Conservation (phyloP, 805 yeast species). For the Saccharomyces eubayanus region DNA sequence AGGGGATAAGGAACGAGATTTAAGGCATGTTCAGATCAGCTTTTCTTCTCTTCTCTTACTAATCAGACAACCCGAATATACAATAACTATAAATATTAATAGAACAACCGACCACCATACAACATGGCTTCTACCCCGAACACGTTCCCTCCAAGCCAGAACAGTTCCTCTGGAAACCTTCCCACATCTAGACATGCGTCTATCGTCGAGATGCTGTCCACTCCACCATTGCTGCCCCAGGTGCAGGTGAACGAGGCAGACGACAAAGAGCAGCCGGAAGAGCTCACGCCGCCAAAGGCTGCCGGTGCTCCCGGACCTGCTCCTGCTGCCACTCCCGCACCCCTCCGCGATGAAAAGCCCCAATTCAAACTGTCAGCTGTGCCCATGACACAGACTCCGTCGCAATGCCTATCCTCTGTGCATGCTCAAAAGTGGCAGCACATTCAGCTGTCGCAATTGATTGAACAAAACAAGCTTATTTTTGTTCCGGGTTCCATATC, state of each 20-base stretch:
- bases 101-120: not conserved
- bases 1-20: not conserved
- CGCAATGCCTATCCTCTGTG: conserved; percentile 16
- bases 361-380: conserved; percentile 2
- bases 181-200: conserved; percentile 47
- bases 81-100: conserved; percentile 2
- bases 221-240: conserved; percentile 59
- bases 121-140: not conserved
- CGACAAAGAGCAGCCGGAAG: conserved; percentile 1
- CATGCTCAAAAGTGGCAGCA: conserved; percentile 55
- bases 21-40: not conserved
- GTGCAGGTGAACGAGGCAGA: conserved; percentile 1
- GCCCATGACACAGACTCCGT: conserved; percentile 12
- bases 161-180: conserved; percentile 5
- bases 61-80: not conserved
- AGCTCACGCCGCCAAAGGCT: conserved; percentile 2
- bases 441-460: conserved; percentile 60
- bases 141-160: not conserved
- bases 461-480: conserved; percentile 70
- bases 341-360: conserved; percentile 31
- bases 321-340: not conserved
- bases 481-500: conserved; percentile 57
- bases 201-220: conserved; percentile 63
- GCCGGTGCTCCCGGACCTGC: not conserved
- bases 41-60: not conserved